Base-by-base conservation (phyloP, 2,329 filamentous ascomycete genomes). In the Rugonectria rugulosa region DNA sequence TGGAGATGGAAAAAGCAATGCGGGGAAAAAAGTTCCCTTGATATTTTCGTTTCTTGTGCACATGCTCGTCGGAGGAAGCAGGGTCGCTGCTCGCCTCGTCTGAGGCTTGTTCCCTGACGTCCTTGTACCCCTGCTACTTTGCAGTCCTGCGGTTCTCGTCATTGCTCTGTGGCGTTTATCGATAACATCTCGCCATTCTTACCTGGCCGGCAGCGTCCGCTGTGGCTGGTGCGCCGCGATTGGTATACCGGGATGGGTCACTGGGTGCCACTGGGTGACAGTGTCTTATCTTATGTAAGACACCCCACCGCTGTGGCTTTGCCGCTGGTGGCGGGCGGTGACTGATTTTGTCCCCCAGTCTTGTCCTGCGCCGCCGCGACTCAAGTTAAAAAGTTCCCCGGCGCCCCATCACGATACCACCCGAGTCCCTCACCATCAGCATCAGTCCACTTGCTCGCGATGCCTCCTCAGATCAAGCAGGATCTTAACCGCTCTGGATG, bases 401-500 rank as follows among this genome's bases (percentile, higher is more conserved):
- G 53, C 32, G 56, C 53, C 59, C 49, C 59, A 55, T 65, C 56
- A 60, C 53, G 50, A 59, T 52, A 56, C 37, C 47, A 61, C 41
- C 24, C 31, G 34, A 53, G 53, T 47, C 38, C 53, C 56, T 57
- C 52, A 49, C 41, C 47, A 62, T 64, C 61, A 57, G 36, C 49
- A 63, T 64, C 63, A 59, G 42, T 56, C 57, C 57, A 61, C 42
- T 20, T 51, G 49, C 48, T 32, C 61, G 59, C 49, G 53, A 94
- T 96, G 87, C 90, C 91, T 53, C 90, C 92, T 11, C 92, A 97
- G 74, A 97, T 97, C 73, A 97, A 98, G 75, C 90, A 96, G 73
- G 93, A 97, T 72, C 83, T 97, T 41, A 97, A 98, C 77, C 87
- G 95, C 49, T 95, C 92, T 15, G 95, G 95, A 56, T 97, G 93